Conservation (phyloP, 768 basidiomycete genomes). For the Boletus rex-veris region DNA sequence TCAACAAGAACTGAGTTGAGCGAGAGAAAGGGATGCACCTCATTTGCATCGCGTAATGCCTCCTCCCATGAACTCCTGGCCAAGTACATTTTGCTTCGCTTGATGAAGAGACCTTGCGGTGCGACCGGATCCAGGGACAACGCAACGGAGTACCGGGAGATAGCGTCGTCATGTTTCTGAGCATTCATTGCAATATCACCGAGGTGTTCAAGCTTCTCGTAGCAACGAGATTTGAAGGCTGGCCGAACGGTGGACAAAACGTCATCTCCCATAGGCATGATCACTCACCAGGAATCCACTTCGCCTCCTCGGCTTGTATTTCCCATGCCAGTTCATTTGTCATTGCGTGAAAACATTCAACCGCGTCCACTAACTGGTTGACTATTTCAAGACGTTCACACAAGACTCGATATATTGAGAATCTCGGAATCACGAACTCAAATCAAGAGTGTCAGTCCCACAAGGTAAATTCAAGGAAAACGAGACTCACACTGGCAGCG, state of each 20-base stretch:
- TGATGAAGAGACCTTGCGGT: neutral
- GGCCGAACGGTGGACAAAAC: neutral
- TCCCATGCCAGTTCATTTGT: neutral
- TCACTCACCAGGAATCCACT: neutral
- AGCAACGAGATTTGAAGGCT: neutral
- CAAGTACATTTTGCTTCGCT: neutral
- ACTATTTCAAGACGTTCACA: neutral
- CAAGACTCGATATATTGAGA: neutral
- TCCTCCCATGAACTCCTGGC: neutral
- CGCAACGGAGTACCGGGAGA: neutral
- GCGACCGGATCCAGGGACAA: neutral
- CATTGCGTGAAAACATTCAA: neutral
- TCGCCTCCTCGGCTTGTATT: neutral
- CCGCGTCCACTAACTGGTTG: neutral
- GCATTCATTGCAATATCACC: neutral
- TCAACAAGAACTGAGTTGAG: too few species aligned
- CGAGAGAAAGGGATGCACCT: neutral
- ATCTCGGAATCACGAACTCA: neutral
- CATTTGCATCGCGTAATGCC: neutral
- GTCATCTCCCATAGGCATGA: too few species aligned
- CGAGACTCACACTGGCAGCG: neutral
- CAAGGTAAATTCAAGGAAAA: too few species aligned
- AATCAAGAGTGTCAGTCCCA: neutral
- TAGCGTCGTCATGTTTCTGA: neutral
- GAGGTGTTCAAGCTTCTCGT: neutral